Base-by-base conservation (phyloP, 257 asterid genomes). In the Handroanthus guayacan region DNA sequence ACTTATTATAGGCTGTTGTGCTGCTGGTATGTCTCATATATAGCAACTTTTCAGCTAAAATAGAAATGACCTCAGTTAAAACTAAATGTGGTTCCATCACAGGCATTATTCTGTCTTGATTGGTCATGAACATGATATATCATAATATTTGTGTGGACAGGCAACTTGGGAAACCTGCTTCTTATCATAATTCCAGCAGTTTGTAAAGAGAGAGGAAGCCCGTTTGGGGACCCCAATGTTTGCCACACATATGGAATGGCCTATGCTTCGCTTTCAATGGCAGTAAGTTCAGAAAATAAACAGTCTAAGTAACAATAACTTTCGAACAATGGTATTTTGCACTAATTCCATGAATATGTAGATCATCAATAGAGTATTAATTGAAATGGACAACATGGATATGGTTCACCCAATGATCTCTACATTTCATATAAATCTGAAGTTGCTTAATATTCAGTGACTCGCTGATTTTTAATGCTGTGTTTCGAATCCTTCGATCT, bases 191-290 rank as follows among this genome's bases (percentile, higher is more conserved):
- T 94, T 71, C 98, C 98, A 37, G 97, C 97, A 18, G 91, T 94
- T 44, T 94, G 98, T 79, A 92, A 87, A 80, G 98, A 94, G 86
- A 84, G 64, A 73, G 97, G 89, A 75, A 90, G 96, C 85, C 98
- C 98, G 10, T 94, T 94, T 45, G 98, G 98, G 45, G 86, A 86
- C 74, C 88, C 93, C 58, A 89, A 78, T 62, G 78, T 74, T 82
- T 92, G 97, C 69, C 82, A 85, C 63, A 75, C 81, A 5, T 77
- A 79, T 61, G 97, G 97, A 60, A 89, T 94, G 97, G 93, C 87
- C 20, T 92, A 94, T 74, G 96, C 94, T 79, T 89, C 98, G 1
- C 96, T 94, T 62, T 92, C 97, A 18, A 88, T 94, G 98, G 97
- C 97, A 45, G 98, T 92, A 88, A 64, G 97, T 85, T 44, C 58